Evolutionary conservation across 2,329 filamentous ascomycete species (phyloP), one percentile per base, ranked within the genome.

Genomic region (Talaromyces sp.): DNA sequence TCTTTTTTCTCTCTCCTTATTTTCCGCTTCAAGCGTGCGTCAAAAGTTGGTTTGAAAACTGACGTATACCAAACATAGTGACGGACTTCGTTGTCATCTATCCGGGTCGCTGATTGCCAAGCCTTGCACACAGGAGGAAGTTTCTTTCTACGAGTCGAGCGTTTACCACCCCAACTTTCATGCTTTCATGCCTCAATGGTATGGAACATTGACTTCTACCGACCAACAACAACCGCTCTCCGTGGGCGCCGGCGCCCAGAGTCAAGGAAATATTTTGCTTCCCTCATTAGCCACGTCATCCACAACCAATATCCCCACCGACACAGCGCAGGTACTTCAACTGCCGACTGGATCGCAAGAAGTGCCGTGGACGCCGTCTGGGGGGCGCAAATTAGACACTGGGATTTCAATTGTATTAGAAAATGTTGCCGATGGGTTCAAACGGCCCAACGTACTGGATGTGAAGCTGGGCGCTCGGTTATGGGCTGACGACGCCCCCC

Each of bases 61-160:
- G 49, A 46, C 19, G 14, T 27, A 52, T 52, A n/a, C 24, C 35
- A 27, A 49, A 38, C 26, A 17, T 71, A 97, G 93, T 78, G 93
- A 96, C 67, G 95, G 95, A 65, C 93, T 96, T 53, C 85, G 96
- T 68, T 92, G 89, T 71, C 91, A 96, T 70, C 81, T 84, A 59
- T 86, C 90, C 58, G 95, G 95, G 72, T 86, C 89, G 64, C 81
- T 98, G 35, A 90, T 99, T 73, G 91, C 97, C 72, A 99, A 99
- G 77, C 95, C 95, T 19, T 98, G 93, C 75, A 96, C 90, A 0
- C 78, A 86, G 64, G 82, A 87, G 64, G 95, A 99, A 78, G 86
- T 98, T 68, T 83, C 86, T 51, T 99, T 99, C 75, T 99, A 99
- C 81, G 86, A 96, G 73, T 85, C 86, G 43, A 87, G 61, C 24